These are phyloP conservation scores for Candida chauliodis DNA, from an alignment of 805 yeast species.

Conservation along the genomic window DNA sequence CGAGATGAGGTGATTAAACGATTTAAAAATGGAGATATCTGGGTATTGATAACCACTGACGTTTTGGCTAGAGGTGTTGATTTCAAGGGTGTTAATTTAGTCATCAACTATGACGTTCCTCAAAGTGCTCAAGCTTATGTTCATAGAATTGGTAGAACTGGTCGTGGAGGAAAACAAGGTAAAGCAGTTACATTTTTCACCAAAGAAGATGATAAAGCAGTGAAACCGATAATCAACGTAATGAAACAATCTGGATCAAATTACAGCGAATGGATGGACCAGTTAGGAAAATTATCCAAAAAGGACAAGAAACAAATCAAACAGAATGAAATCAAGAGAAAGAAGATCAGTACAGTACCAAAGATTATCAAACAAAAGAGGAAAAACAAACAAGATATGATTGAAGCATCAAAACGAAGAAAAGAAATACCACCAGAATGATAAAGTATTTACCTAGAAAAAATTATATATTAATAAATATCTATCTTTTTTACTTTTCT, in stretches of 20 bases:
- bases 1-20: conserved; percentile 80
- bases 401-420: conserved; percentile 67
- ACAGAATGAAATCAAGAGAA: conserved; percentile 57
- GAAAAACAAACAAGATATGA: conserved; percentile 64
- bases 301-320: conserved; percentile 61
- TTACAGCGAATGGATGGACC: conserved; percentile 78
- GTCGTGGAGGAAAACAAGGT: conserved; percentile 88
- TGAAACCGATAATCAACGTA: conserved; percentile 85
- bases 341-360: conserved; percentile 83
- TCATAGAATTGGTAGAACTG: conserved; percentile 98
- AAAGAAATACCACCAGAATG: too few relatives aligned
- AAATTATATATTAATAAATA: conserved; percentile 3
- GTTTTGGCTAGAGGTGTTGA: conserved; percentile 96
- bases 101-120: conserved; percentile 95
- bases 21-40: conserved; percentile 84
- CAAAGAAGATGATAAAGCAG: conserved; percentile 72
- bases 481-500: background rate
- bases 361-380: conserved; percentile 60
- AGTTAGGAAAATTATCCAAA: conserved; percentile 60
- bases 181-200: conserved; percentile 90
- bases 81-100: conserved; percentile 91
- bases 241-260: conserved; percentile 88
- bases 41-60: conserved; percentile 97
- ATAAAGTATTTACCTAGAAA: background rate
- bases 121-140: conserved; percentile 91